Base-by-base conservation (phyloP, 164 flowering plant genomes). In the Vitis cinerea region DNA sequence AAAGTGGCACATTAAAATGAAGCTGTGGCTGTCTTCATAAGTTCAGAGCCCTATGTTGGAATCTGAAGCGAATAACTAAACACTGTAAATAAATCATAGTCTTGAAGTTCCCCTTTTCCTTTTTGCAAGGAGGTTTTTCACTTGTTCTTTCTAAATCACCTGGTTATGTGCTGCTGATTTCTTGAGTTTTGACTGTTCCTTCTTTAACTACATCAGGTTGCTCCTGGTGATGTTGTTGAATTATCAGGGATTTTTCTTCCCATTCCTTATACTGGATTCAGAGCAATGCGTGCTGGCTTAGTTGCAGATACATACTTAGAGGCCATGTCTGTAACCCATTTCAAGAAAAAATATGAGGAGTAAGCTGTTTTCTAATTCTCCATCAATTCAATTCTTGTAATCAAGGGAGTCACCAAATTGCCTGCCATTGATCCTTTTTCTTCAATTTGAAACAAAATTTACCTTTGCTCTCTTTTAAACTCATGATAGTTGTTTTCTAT, bases 261-360 rank as follows among this genome's bases (percentile, higher is more conserved):
- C 37, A 96, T 93, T 50, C 98, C 99, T 59, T 96, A 91, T 80
- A 83, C 88, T 71, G 99, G 99, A 61, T 93, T 90, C 68, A 92
- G 90, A 80, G 99, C 99, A 68, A 82, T 96, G 90, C 88, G 97
- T 59, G 99, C 99, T 61, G 99, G 99, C 64, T 80, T 96, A 83
- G 97, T 96, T 78, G 99, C 99, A 56, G 99, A 96, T 76, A 96
- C 98, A 55, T 93, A 88, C 82, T 83, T 96, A 76, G 99, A 96
- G 75, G 94, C 97, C 63, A 96, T 93, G 98, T 93, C 98, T 72
- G 86, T 96, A 65, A 78, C 86, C 66, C 99, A 96, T 79, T 90
- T 87, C 83, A 93, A 93, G 92, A 92, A 88, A 75, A 92, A 87
- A 96, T 96, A 96, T 70, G 99, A 96, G 68, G 99, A 93, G 99